These are phyloP conservation scores for Phytopythium aichiense DNA, from an alignment of 352 stramenopile genomes.

Conservation along the genomic window DNA sequence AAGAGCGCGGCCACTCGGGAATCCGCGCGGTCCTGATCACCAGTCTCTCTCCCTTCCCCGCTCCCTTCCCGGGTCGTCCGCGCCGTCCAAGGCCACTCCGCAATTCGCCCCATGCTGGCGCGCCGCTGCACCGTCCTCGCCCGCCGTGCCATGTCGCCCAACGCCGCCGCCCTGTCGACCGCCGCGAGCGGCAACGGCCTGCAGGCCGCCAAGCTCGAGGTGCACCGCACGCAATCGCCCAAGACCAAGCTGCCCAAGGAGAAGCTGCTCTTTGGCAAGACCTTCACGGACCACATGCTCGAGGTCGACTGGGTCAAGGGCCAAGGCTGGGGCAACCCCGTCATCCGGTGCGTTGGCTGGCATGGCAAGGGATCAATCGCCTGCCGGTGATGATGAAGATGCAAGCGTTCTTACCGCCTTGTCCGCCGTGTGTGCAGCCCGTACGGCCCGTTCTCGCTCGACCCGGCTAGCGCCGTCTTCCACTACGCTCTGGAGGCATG, in stretches of 20 bases:
- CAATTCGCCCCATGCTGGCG: conserved; percentile 6
- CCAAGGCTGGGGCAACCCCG: conserved; percentile 81
- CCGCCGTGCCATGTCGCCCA: conserved; percentile 3
- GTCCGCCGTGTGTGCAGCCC: conserved; percentile 29
- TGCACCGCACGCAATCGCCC: conserved; percentile 37
- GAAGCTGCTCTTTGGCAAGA: conserved; percentile 92
- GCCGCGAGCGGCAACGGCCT: not conserved
- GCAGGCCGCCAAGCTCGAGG: conserved; percentile 31
- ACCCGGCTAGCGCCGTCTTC: conserved; percentile 89
- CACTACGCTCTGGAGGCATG: conserved; percentile 91
- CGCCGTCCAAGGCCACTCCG: not conserved
- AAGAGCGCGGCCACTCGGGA: conserved; percentile 1
- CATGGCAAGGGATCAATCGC: too few relatives aligned
- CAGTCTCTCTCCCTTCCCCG: not conserved
- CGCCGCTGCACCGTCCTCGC: not conserved
- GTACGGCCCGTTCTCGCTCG: conserved; percentile 89
- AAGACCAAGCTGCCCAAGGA: conserved; percentile 80
- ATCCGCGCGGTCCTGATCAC: conserved; percentile 1
- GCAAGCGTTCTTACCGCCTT: not conserved
- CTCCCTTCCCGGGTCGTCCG: not conserved
- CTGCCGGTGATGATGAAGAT: too few relatives aligned
- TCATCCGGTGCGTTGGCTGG: conserved; percentile 59
- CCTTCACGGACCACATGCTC: conserved; percentile 97
- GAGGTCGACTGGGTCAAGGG: conserved; percentile 89
- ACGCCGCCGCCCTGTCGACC: conserved; percentile 6